Base-by-base conservation (phyloP, 768 basidiomycete genomes). In the Russula sp. region DNA sequence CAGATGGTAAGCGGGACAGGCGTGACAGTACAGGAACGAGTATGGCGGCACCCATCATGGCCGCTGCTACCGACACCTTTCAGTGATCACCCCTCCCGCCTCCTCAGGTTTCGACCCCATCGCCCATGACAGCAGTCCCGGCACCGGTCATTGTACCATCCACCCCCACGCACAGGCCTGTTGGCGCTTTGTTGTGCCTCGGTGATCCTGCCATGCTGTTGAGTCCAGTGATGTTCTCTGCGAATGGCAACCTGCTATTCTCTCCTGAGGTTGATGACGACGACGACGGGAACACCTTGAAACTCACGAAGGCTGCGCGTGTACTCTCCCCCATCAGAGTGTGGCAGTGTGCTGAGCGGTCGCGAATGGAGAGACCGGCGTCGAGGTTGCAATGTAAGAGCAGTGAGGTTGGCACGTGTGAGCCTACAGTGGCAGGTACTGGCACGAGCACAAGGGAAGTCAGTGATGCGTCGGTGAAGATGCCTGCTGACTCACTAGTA, bases 401-500 rank as follows among this genome's bases (percentile, higher is more conserved):
- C 36, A 30, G 22, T 34, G 26, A 9, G 7, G 14, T 18, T 36
- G 58, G 28, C 1, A 28, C 34, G 14, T 13, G 34, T 22, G 49
- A 57, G 22, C 46, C 11, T 16, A 36, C 9, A 34, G 42, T 38
- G 40, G 22, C 20, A 7, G 34, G 34, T 2, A 38, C 38, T 5
- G 60, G 30, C 30, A 14, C 42, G 55, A 60, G 22, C 42, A 65
- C 55, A 63, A 55, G 22, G 49, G 32, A 49, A 26, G 57, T 32
- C 28, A 36, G 28, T 28, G 51, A 62, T 28, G 59, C 77, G 30
- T 73, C 79, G n/a, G 77, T 80, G 48, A 76, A 71, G 42, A 57
- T 75, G 44, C 79, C 81, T 3, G 75, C 80, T n/a, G 79, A n/a
- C n/a, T n/a, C n/a, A n/a, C n/a, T n/a, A n/a, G n/a, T n/a, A 75